These are phyloP conservation scores for Rosa rugosa DNA, from an alignment of 306 rosid genomes.

Conservation along the genomic window DNA sequence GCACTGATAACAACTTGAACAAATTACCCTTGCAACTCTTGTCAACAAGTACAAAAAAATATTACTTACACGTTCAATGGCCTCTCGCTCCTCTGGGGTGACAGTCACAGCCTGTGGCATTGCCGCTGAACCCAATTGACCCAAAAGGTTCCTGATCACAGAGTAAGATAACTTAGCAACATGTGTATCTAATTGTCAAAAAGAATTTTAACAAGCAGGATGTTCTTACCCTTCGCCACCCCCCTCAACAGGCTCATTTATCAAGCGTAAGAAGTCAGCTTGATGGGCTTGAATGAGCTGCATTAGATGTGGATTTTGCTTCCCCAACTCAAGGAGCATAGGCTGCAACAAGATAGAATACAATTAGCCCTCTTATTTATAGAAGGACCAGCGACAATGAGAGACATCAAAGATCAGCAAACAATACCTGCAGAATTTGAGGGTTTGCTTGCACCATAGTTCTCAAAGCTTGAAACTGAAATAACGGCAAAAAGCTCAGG, in stretches of 20 bases:
- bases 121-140: constrained; percentile 39
- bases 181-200: neutral
- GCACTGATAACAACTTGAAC: neutral
- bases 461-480: constrained; percentile 47
- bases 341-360: constrained; percentile 30
- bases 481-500: neutral
- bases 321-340: constrained; percentile 49
- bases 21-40: neutral
- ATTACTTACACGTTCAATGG: constrained; percentile 42
- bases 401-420: neutral
- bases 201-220: neutral
- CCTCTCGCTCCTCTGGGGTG: constrained; percentile 47
- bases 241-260: constrained; percentile 46
- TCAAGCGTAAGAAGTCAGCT: constrained; percentile 45
- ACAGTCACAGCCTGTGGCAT: constrained; percentile 49
- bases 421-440: constrained; percentile 39
- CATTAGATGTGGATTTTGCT: constrained; percentile 44
- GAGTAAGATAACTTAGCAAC: neutral
- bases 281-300: constrained; percentile 48
- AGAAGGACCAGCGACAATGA: neutral
- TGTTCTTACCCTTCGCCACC: constrained; percentile 38
- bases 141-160: constrained; percentile 31
- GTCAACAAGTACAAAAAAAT: neutral
- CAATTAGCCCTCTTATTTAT: neutral
- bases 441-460: constrained; percentile 52